Conservation (phyloP, 495 filamentous ascomycete genomes). For the Platismatia glauca region DNA sequence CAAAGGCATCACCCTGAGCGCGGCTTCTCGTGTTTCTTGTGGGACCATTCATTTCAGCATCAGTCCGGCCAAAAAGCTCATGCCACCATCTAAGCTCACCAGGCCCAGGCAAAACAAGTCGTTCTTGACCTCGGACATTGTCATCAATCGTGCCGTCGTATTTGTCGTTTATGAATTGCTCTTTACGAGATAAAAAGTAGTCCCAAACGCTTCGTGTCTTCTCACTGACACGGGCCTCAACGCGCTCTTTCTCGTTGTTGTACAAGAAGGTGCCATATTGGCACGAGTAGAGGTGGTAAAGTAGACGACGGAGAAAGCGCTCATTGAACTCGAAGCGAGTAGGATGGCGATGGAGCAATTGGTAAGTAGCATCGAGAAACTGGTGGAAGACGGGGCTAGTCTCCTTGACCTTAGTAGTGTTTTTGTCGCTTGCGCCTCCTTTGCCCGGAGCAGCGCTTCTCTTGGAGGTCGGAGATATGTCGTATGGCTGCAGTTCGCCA, state of each 20-base stretch:
- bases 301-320: conserved; percentile 76
- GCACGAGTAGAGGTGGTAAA: conserved; percentile 92
- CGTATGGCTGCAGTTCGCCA: conserved; percentile 50
- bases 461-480: conserved; percentile 36
- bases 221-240: conserved; percentile 60
- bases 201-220: conserved; percentile 89
- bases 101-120: conserved; percentile 69
- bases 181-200: conserved; percentile 73
- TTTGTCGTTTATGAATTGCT: conserved; percentile 70
- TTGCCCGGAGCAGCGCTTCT: conserved; percentile 35
- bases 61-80: conserved; percentile 73
- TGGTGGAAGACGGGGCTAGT: conserved; percentile 97
- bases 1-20: not conserved
- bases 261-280: conserved; percentile 96
- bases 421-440: conserved; percentile 38
- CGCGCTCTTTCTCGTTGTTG: conserved; percentile 85
- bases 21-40: conserved; percentile 1
- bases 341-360: conserved; percentile 78
- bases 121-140: conserved; percentile 62
- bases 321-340: conserved; percentile 96
- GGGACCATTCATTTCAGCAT: conserved; percentile 86
- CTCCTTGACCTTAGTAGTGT: conserved; percentile 64
- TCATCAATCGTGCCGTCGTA: conserved; percentile 77
- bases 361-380: conserved; percentile 92
- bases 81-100: conserved; percentile 80